Evolutionary conservation across 2,329 filamentous ascomycete genomes (phyloP).

Genomic region (Venturia aucupariae): DNA sequence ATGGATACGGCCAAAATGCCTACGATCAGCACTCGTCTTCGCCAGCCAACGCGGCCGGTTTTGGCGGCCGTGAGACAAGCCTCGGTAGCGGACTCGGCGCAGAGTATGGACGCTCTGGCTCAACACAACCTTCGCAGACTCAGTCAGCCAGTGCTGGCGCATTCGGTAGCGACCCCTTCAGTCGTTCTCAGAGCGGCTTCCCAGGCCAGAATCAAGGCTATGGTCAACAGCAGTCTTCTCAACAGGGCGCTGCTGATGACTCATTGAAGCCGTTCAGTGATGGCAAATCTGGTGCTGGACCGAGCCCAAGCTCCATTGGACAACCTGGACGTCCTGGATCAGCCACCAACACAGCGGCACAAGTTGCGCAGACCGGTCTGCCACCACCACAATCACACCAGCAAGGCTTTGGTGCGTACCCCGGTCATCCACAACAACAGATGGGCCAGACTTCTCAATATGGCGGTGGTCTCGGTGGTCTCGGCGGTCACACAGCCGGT

Average conservation of each 20-base stretch:
- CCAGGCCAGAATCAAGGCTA: conserved; percentile 41
- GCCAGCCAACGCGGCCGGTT: conserved; percentile 49
- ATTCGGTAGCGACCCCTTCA: conserved; percentile 49
- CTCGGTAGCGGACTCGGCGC: conserved; percentile 41
- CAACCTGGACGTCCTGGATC: conserved; percentile 56
- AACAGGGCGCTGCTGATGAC: conserved; percentile 43
- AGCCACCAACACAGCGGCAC: conserved; percentile 49
- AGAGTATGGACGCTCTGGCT: conserved; percentile 52
- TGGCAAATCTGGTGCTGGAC: conserved; percentile 41
- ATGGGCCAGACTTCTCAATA: conserved; percentile 25
- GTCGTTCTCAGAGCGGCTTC: conserved; percentile 49
- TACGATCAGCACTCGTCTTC: conserved; percentile 56
- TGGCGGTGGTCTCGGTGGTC: conserved; percentile 14
- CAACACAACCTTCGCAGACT: conserved; percentile 46
- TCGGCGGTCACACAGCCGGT: conserved; percentile 14
- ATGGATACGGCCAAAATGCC: conserved; percentile 44
- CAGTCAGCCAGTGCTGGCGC: conserved; percentile 40
- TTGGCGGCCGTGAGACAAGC: conserved; percentile 37
- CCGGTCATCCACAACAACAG: conserved; percentile 35
- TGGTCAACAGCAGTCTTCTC: conserved; percentile 41
- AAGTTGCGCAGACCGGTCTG: conserved; percentile 41
- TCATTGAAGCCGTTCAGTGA: conserved; percentile 49
- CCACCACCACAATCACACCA: conserved; percentile 49
- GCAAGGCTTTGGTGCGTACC: conserved; percentile 47
- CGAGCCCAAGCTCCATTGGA: conserved; percentile 50